These are phyloP conservation scores for Phylloporus sp. DNA, from an alignment of 768 basidiomycete genomes.

Conservation along the genomic window DNA sequence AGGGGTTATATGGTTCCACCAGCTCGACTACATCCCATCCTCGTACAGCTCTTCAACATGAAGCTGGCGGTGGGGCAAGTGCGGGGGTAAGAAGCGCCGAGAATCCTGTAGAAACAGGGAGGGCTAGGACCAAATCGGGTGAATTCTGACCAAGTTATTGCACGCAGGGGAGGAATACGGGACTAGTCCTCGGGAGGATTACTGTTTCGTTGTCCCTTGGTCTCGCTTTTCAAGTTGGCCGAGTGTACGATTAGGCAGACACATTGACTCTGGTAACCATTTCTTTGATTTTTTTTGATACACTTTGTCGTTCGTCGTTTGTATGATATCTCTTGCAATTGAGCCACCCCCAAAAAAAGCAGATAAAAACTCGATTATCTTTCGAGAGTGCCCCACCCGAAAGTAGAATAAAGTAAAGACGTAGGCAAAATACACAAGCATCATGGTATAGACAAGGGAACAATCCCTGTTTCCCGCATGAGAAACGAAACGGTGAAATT, in stretches of 20 bases:
- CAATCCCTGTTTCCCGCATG: conserved; percentile 10
- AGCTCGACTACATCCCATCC: conserved; percentile 39
- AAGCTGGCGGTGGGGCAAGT: conserved; percentile 46
- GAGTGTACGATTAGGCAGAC: conserved; percentile 25
- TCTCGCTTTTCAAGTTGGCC: conserved; percentile 8
- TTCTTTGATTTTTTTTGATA: conserved; percentile 10
- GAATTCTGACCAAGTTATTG: conserved; percentile 39
- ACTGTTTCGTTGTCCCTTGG: background rate
- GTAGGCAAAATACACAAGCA: conserved; percentile 29
- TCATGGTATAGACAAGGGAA: conserved; percentile 26
- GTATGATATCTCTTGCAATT: background rate
- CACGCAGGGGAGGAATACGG: conserved; percentile 38
- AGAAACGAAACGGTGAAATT: conserved; percentile 3
- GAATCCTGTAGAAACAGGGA: conserved; percentile 46
- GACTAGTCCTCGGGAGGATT: background rate
- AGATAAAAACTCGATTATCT: conserved; percentile 25
- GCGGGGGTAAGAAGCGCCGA: conserved; percentile 40
- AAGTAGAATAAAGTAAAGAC: conserved; percentile 29
- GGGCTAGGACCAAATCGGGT: conserved; percentile 31
- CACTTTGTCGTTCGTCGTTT: background rate
- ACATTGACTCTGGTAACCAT: background rate
- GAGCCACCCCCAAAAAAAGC: background rate
- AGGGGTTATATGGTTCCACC: conserved; percentile 41
- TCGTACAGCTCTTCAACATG: conserved; percentile 9
- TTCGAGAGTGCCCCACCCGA: conserved; percentile 12